A percentile compares a stretch with the other conserved stretches of the same genome.
Evolutionary conservation across 83 land plant genomes (phyloP).

Genomic region (Diphasiastrum complanatum): DNA sequence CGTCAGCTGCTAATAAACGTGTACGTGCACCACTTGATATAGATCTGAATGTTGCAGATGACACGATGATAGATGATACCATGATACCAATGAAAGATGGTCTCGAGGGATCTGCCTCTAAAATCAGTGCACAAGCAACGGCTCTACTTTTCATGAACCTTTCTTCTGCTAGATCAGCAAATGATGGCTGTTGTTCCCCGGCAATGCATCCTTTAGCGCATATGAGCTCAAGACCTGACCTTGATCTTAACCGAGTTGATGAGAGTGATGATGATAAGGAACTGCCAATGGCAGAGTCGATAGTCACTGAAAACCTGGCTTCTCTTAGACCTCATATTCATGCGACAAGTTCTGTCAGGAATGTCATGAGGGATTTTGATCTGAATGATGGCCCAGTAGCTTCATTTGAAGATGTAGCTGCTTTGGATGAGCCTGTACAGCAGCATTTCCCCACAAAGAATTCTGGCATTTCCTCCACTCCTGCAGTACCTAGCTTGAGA

Average conservation of each 20-base stretch:
- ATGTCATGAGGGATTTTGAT: conserved; percentile 24
- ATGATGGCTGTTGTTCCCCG: conserved; percentile 10
- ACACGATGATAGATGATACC: conserved; percentile 24
- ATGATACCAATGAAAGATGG: conserved; percentile 13
- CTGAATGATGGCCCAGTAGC: conserved; percentile 31
- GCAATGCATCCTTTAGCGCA: not conserved
- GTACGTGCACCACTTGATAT: conserved; percentile 28
- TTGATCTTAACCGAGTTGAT: conserved; percentile 33
- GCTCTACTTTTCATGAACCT: conserved; percentile 19
- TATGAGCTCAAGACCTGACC: conserved; percentile 19
- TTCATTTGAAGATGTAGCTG: conserved; percentile 18
- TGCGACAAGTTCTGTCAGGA: conserved; percentile 6
- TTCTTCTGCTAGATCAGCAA: conserved; percentile 17
- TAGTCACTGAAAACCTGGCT: conserved; percentile 12
- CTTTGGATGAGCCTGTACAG: conserved; percentile 14
- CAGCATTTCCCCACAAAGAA: conserved; percentile 13
- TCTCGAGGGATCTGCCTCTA: conserved; percentile 17
- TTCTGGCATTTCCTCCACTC: not conserved
- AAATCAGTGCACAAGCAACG: conserved; percentile 14
- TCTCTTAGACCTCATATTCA: conserved; percentile 16
- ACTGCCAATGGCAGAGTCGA: conserved; percentile 10
- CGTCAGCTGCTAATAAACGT: conserved; percentile 5
- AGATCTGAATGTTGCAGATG: conserved; percentile 36
- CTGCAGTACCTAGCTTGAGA: conserved; percentile 16
- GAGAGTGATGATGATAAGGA: conserved; percentile 25